Base-by-base conservation (phyloP, 345 rosid genomes). In the Viola odorata region DNA sequence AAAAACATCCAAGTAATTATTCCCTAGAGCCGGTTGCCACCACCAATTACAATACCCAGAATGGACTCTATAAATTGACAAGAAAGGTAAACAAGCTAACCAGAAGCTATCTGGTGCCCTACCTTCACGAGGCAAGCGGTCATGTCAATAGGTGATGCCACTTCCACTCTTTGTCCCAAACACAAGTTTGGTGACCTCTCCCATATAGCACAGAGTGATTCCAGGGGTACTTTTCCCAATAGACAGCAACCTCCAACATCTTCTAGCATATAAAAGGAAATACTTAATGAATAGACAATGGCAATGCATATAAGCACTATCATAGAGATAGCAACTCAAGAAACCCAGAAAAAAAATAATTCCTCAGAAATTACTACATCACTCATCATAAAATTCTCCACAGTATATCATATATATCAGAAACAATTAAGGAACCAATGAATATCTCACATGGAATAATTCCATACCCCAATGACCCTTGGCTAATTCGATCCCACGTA, bases 111-210 rank as follows among this genome's bases (percentile, higher is more conserved):
- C 56, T 8, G 17, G 66, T 48, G 36, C 11, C 68, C 68, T 77
- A 95, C 99, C 96, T 95, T 95, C 52, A 91, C 74, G 68, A 85
- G 81, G 74, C 96, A 82, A 60, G 89, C 78, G 47, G 72, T 83
- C 95, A 95, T 80, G 45, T 81, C 84, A 72, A 95, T 81, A 59
- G 82, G 77, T 60, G 72, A 81, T 57, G 74, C 78, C 64, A 79
- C 69, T 75, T 88, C 97, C 63, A 79, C 80, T 73, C 87, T 84
- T 70, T 88, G 96, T 48, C 99, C 99, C 80, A 86, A 74, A 72
- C 77, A 72, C 77, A 95, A 72, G 78, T 84, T 77, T 16, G 91
- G 96, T 50, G 94, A 86, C 70, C 85, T 81, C 74, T 88, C 84
- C 99, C 86, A 91, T 44, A 82, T 80, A 14, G 65, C 11, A 70